Evolutionary conservation across 2,329 filamentous ascomycete species (phyloP).

Genomic region (Nemania abortiva): DNA sequence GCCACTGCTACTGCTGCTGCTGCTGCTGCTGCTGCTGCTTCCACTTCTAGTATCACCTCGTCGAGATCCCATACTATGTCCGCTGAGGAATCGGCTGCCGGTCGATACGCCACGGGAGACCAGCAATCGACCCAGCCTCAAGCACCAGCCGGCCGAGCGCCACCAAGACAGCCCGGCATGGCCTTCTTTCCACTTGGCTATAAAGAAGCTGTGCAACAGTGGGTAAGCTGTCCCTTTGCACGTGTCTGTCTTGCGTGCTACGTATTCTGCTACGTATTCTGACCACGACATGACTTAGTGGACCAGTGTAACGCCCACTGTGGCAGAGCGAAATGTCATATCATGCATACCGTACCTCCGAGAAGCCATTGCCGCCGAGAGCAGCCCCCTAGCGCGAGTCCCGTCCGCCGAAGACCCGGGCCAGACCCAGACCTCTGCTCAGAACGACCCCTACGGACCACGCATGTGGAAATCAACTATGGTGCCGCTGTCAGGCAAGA

Average conservation of each 20-base stretch:
- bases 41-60: conserved; percentile 23
- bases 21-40: conserved; percentile 5
- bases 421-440: conserved; percentile 58
- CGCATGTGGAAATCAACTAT: conserved; percentile 88
- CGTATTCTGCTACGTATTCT: no score
- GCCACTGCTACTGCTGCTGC: conserved; percentile 5
- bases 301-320: conserved; percentile 82
- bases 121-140: conserved; percentile 60
- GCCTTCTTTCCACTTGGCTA: conserved; percentile 86
- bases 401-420: conserved; percentile 57
- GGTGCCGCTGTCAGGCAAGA: conserved; percentile 85
- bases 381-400: conserved; percentile 47
- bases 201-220: conserved; percentile 91
- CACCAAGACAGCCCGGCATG: conserved; percentile 51
- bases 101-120: conserved; percentile 39
- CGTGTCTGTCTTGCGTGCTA: conserved; percentile 1
- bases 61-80: conserved; percentile 42
- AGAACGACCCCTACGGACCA: conserved; percentile 83
- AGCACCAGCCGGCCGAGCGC: conserved; percentile 45
- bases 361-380: conserved; percentile 72
- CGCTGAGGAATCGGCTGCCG: conserved; percentile 46
- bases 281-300: conserved; percentile 67
- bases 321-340: conserved; percentile 89
- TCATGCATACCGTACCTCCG: conserved; percentile 86
- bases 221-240: conserved; percentile 68